Conservation (phyloP, 2,329 filamentous ascomycete species). For the Exophiala dermatitidis region DNA sequence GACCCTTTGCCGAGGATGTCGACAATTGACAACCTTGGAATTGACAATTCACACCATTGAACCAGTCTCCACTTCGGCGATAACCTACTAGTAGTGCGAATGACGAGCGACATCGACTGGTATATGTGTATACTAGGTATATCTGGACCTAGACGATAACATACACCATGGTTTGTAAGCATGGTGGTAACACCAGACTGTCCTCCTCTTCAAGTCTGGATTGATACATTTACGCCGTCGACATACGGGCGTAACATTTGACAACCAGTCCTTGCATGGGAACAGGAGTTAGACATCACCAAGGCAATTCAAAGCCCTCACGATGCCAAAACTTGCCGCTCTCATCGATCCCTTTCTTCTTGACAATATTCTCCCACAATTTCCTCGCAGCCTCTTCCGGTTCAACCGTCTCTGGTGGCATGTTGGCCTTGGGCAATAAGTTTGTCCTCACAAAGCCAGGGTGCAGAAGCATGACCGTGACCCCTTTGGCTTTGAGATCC, state of each 20-base stretch:
- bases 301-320: slow-evolving; percentile 40
- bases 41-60: not conserved
- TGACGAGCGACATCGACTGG: not conserved
- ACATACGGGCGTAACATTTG: not conserved
- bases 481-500: slow-evolving; percentile 37
- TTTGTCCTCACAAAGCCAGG: slow-evolving; percentile 40
- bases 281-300: slow-evolving; percentile 28
- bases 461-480: slow-evolving; percentile 40
- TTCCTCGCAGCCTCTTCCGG: slow-evolving; percentile 42
- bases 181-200: not conserved
- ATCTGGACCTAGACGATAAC: too few species aligned
- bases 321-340: slow-evolving; percentile 42
- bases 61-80: not conserved
- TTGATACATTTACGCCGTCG: not conserved
- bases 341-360: slow-evolving; percentile 35
- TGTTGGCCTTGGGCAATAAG: slow-evolving; percentile 26
- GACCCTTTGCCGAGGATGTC: slow-evolving; percentile 5
- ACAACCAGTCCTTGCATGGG: not conserved
- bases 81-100: not conserved
- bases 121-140: too few species aligned
- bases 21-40: not conserved
- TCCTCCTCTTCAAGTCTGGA: not conserved
- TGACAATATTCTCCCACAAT: slow-evolving; percentile 37
- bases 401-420: slow-evolving; percentile 35
- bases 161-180: not conserved